These are phyloP conservation scores for Chrysoporthe deuterocubensis DNA, from an alignment of 2,329 filamentous ascomycete species.

Conservation along the genomic window DNA sequence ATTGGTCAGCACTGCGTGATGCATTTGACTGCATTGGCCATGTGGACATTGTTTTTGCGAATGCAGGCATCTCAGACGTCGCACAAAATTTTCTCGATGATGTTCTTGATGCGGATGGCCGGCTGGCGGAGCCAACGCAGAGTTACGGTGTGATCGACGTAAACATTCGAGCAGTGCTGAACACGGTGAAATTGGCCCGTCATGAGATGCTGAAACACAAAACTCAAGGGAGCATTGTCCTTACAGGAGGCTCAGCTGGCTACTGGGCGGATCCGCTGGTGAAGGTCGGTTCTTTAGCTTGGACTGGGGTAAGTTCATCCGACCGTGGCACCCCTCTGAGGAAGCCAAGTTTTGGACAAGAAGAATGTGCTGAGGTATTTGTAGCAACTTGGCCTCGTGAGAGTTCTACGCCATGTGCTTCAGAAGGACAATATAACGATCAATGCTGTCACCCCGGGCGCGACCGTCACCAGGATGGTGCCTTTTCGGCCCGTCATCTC, in stretches of 20 bases:
- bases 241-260: slow-evolving; percentile 11
- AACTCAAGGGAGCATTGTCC: slow-evolving; percentile 5
- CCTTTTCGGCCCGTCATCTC: slow-evolving; percentile 12
- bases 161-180: slow-evolving; percentile 6
- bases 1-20: slow-evolving; percentile 7
- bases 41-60: slow-evolving; percentile 10
- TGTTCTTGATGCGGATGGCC: background rate
- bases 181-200: slow-evolving; percentile 14
- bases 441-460: slow-evolving; percentile 12
- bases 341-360: background rate
- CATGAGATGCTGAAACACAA: slow-evolving; percentile 10
- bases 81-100: slow-evolving; percentile 10
- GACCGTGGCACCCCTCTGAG: too few species aligned
- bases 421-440: slow-evolving; percentile 10
- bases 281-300: slow-evolving; percentile 4
- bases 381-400: slow-evolving; percentile 15
- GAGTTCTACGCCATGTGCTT: slow-evolving; percentile 3
- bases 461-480: slow-evolving; percentile 13
- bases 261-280: slow-evolving; percentile 15
- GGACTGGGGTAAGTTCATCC: background rate
- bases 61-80: slow-evolving; percentile 14
- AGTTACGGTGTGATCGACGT: slow-evolving; percentile 10
- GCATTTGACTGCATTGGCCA: slow-evolving; percentile 4
- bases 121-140: background rate
- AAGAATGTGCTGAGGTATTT: background rate